Conservation (phyloP, 495 filamentous ascomycete genomes). For the Tirmania nivea region DNA sequence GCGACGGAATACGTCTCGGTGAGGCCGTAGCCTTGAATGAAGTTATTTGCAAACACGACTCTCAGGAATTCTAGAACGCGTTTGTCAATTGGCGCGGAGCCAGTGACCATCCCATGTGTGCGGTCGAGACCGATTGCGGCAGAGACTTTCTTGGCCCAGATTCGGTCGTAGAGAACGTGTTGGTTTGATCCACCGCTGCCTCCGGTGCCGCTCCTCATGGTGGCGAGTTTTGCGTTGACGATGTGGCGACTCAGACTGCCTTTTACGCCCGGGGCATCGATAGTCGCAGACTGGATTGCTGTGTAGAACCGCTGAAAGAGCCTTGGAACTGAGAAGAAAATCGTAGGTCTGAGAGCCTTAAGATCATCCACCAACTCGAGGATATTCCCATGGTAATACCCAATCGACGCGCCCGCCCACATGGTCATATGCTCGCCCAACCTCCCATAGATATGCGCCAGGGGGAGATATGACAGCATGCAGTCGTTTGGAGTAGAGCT, state of each 20-base stretch:
- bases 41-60: conserved; percentile 53
- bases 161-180: conserved; percentile 72
- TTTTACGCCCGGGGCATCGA: conserved; percentile 59
- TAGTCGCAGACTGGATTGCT: conserved; percentile 53
- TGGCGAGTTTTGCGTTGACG: conserved; percentile 57
- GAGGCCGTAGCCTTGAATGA: conserved; percentile 80
- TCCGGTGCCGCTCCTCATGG: conserved; percentile 37
- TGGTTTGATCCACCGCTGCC: conserved; percentile 37
- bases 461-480: conserved; percentile 67
- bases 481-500: conserved; percentile 33
- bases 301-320: conserved; percentile 81
- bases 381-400: conserved; percentile 91
- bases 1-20: conserved; percentile 82
- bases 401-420: conserved; percentile 52
- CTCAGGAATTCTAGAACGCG: conserved; percentile 74
- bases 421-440: conserved; percentile 57
- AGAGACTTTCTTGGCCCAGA: conserved; percentile 82
- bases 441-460: conserved; percentile 86
- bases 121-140: conserved; percentile 60
- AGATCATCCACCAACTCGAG: conserved; percentile 72
- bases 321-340: conserved; percentile 73
- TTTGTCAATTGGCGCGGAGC: conserved; percentile 79
- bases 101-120: conserved; percentile 53
- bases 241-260: conserved; percentile 63
- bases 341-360: conserved; percentile 63